Percentiles rank a stretch among this genome's conserved stretches.
Evolutionary conservation across 768 basidiomycete genomes (phyloP).

Genomic region (Kwoniella botswanensis): DNA sequence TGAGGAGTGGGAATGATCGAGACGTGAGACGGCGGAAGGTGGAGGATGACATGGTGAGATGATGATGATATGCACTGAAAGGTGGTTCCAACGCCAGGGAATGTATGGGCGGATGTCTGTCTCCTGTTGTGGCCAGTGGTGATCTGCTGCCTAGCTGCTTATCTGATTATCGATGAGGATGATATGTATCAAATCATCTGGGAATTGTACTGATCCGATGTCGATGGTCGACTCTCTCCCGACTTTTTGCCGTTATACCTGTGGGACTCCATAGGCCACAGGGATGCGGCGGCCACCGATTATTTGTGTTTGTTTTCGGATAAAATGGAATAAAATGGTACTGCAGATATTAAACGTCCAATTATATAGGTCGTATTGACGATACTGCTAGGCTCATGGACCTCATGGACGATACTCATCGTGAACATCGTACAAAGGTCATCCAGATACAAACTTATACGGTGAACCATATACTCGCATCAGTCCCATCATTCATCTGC

Average conservation of each 20-base stretch:
- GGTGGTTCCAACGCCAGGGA: not conserved
- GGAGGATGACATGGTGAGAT: conserved; percentile 26
- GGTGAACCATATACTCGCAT: no score
- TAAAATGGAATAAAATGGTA: conserved; percentile 20
- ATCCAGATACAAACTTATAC: no score
- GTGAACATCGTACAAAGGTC: not conserved
- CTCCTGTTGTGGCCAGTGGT: no score
- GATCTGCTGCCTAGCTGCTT: no score
- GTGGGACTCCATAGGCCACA: not conserved
- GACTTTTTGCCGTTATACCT: conserved; percentile 19
- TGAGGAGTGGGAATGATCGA: conserved; percentile 41
- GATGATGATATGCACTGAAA: not conserved
- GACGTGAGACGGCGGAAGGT: conserved; percentile 26
- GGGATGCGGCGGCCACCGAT: not conserved
- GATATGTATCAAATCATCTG: no score
- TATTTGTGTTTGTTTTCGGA: conserved; percentile 2
- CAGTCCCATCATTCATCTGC: no score
- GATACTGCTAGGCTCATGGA: not conserved
- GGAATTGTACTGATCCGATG: not conserved
- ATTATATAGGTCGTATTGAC: not conserved
- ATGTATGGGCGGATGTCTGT: no score
- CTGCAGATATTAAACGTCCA: not conserved
- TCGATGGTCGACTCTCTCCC: conserved; percentile 1
- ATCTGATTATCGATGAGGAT: no score
- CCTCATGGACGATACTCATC: not conserved